Evolutionary conservation across 169 alveolate genomes (phyloP).

Genomic region (Besnoitia besnoiti): DNA sequence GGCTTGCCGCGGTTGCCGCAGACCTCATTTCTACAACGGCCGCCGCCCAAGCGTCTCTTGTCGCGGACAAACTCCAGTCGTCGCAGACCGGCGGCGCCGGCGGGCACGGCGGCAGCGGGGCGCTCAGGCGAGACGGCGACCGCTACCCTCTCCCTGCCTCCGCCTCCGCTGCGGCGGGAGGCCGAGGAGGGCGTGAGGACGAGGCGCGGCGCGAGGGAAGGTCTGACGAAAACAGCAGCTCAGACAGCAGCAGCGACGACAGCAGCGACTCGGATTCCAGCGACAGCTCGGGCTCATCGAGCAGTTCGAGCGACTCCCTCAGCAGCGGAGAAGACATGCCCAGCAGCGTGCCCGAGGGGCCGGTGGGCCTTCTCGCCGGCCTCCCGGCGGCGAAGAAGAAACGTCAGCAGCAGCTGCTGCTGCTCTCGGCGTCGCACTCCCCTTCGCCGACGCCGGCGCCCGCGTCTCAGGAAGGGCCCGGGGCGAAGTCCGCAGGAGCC

Average conservation of each 20-base stretch:
- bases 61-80: not conserved
- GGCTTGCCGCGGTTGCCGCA: slow-evolving; percentile 23
- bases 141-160: not conserved
- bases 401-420: not conserved
- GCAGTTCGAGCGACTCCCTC: not conserved
- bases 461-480: not conserved
- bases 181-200: not conserved
- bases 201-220: not conserved
- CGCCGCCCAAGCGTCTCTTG: not conserved
- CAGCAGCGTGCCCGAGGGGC: not conserved
- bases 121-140: too few relatives aligned
- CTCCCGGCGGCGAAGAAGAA: not conserved
- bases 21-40: not conserved
- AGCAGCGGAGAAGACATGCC: slow-evolving; percentile 4
- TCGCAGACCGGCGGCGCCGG: not conserved
- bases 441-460: not conserved
- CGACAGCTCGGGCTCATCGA: not conserved
- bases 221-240: not conserved
- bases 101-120: not conserved
- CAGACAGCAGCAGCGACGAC: slow-evolving; percentile 5
- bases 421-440: not conserved
- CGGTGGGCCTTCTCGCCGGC: too few relatives aligned
- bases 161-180: not conserved
- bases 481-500: not conserved
- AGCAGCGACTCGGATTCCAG: slow-evolving; percentile 1